A percentile compares a stretch with the other conserved stretches of the same genome.
Conservation (phyloP, 148 eudicot genomes). For the Cornus kousa region DNA sequence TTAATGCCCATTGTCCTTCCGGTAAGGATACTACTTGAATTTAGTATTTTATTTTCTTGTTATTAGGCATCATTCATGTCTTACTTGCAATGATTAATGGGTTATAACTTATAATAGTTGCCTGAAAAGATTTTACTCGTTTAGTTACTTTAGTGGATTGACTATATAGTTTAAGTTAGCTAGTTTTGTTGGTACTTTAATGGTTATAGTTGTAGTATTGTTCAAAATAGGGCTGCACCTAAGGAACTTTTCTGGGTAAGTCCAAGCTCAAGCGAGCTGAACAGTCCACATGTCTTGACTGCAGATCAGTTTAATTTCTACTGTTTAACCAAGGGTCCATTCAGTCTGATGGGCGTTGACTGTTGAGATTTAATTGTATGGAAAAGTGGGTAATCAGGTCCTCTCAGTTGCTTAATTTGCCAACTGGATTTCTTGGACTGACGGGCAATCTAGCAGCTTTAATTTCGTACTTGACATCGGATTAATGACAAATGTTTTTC, state of each 20-base stretch:
- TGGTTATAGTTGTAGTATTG: background rate
- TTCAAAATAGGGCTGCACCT: background rate
- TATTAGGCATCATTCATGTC: background rate
- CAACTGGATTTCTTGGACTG: too few species aligned
- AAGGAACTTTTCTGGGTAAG: background rate
- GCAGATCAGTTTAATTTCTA: too few species aligned
- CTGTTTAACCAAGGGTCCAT: too few species aligned
- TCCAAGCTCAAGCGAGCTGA: too few species aligned
- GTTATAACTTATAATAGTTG: background rate
- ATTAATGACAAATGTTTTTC: too few species aligned
- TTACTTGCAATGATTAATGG: background rate
- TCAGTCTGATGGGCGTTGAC: too few species aligned
- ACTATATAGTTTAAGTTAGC: background rate
- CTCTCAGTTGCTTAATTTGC: too few species aligned
- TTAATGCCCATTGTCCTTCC: constrained; percentile 50
- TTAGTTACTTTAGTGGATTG: background rate
- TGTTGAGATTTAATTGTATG: too few species aligned
- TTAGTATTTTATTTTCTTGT: background rate
- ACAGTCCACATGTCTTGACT: too few species aligned
- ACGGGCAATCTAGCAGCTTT: too few species aligned
- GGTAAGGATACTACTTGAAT: constrained; percentile 30
- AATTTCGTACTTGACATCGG: too few species aligned
- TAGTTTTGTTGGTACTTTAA: background rate
- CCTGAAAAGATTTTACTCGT: background rate
- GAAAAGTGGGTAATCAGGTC: too few species aligned